Percentiles rank a stretch among this genome's conserved stretches.
Evolutionary conservation across 441 rosid species (phyloP).

Genomic region (Corymbia calophylla): DNA sequence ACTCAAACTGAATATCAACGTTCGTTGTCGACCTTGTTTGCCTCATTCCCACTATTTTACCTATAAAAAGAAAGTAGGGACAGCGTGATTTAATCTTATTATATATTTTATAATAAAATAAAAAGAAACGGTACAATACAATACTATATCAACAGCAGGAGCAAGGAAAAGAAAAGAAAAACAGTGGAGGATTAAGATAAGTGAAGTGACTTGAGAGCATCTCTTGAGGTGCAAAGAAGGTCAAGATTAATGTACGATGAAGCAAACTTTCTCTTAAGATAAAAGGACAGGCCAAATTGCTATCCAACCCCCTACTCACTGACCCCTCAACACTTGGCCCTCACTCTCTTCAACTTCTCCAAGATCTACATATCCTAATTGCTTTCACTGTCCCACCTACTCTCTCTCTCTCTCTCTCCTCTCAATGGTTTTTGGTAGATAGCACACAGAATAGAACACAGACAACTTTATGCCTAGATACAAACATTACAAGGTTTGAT

Average conservation of each 20-base stretch:
- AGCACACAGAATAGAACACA: not conserved
- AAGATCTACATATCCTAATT: not conserved
- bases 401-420: not conserved
- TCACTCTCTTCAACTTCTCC: not conserved
- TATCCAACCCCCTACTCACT: not conserved
- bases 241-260: not conserved
- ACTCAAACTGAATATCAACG: accelerated
- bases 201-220: not conserved
- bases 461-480: not conserved
- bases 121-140: not conserved
- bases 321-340: not conserved
- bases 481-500: not conserved
- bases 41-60: not conserved
- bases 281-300: not conserved
- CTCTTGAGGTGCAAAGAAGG: not conserved
- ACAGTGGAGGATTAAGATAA: not conserved
- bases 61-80: not conserved
- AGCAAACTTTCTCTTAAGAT: not conserved
- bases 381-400: not conserved
- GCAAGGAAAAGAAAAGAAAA: not conserved
- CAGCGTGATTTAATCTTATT: not conserved
- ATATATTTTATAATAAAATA: not conserved
- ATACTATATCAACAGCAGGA: not conserved
- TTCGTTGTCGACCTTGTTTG: accelerated
- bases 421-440: not conserved